phyloP scores from a whole-genome alignment of 129 eudicot genomes.

The Flaveria brownii region DNA sequence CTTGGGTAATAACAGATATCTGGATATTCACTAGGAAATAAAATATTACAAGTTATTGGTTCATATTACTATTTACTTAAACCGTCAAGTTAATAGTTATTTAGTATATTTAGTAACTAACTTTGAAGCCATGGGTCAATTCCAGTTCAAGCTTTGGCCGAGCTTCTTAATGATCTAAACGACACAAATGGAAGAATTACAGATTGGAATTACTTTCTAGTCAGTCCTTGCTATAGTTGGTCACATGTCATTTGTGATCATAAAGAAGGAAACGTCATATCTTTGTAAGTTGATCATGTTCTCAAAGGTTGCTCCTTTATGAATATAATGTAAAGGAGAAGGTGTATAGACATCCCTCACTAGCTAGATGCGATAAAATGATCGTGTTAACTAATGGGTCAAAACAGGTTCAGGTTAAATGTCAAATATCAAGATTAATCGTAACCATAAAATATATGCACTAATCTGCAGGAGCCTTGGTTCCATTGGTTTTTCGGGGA shows the following conservation, averaged over 20 bases:
- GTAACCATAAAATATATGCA: background rate
- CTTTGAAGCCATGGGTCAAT: background rate
- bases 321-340: background rate
- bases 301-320: background rate
- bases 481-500: conserved; percentile 81
- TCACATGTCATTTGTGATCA: conserved; percentile 76
- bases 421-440: no score
- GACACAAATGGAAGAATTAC: conserved; percentile 52
- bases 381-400: no score
- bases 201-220: conserved; percentile 62
- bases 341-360: background rate
- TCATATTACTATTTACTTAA: no score
- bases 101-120: no score
- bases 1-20: no score
- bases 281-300: conserved; percentile 78
- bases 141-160: conserved; percentile 67
- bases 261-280: conserved; percentile 60
- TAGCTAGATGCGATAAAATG: no score
- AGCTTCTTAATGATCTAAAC: conserved; percentile 53
- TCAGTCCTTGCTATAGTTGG: conserved; percentile 93
- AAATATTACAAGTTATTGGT: no score
- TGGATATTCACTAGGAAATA: no score
- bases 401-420: no score
- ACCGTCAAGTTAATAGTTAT: no score
- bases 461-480: conserved; percentile 64